phyloP scores from a whole-genome alignment of 2,329 filamentous ascomycete genomes.

The Helotiales sp. region DNA sequence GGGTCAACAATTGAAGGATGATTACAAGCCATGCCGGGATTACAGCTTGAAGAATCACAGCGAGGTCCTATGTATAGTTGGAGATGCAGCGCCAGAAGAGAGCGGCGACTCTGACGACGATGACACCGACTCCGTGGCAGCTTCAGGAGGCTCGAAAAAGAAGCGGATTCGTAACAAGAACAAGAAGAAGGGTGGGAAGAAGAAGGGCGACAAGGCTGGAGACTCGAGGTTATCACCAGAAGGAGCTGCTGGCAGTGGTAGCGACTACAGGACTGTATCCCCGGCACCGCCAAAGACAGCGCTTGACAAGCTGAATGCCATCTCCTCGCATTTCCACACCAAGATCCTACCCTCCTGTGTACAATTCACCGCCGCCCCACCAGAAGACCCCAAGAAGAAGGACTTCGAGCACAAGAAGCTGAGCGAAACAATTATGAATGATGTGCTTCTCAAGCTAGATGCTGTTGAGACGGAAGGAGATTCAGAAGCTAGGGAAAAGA shows the following conservation, averaged over 20 bases:
- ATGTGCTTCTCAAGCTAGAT: conserved; percentile 76
- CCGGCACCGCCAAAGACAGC: conserved; percentile 43
- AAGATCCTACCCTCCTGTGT: conserved; percentile 66
- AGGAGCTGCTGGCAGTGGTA: conserved; percentile 39
- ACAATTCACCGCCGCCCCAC: conserved; percentile 62
- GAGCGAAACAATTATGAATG: conserved; percentile 73
- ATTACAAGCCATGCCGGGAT: conserved; percentile 53
- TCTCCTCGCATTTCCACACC: conserved; percentile 62
- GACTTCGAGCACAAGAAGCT: conserved; percentile 74
- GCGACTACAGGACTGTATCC: conserved; percentile 30
- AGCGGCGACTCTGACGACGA: conserved; percentile 45
- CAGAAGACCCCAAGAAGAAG: conserved; percentile 64
- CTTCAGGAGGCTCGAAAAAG: conserved; percentile 26
- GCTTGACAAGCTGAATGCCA: conserved; percentile 65
- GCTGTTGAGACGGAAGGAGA: conserved; percentile 73
- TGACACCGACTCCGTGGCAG: conserved; percentile 42
- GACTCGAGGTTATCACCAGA: conserved; percentile 29
- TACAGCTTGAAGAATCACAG: conserved; percentile 63
- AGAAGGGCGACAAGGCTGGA: conserved; percentile 20
- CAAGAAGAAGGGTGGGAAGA: conserved; percentile 44
- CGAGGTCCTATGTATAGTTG: conserved; percentile 60
- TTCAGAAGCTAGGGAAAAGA: conserved; percentile 58
- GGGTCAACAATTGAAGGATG: conserved; percentile 68
- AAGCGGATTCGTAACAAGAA: conserved; percentile 38
- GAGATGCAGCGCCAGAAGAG: conserved; percentile 48